Percentiles rank a stretch among this genome's conserved stretches.
These are phyloP conservation scores for Ochromonas danica DNA, from an alignment of 108 stramenopile genomes.

Conservation along the genomic window DNA sequence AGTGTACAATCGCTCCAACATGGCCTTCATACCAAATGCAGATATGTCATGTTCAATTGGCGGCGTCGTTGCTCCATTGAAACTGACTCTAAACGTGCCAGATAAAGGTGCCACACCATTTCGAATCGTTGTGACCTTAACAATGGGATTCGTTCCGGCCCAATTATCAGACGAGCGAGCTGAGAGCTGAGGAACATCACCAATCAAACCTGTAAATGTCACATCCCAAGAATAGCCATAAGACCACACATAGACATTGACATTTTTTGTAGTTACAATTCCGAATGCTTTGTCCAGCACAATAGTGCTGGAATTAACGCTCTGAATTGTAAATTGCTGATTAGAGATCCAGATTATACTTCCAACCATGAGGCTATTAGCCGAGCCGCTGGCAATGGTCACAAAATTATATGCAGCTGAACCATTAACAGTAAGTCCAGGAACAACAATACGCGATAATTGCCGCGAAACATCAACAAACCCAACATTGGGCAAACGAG, in stretches of 20 bases:
- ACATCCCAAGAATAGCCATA: conserved; percentile 74
- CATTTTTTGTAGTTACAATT: conserved; percentile 48
- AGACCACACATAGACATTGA: conserved; percentile 65
- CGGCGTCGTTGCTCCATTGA: conserved; percentile 59
- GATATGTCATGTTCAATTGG: conserved; percentile 65
- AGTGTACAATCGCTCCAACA: conserved; percentile 62
- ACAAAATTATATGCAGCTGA: neutral
- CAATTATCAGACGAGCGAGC: conserved; percentile 65
- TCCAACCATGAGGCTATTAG: neutral
- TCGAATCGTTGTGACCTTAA: conserved; percentile 54
- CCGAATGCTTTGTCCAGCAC: conserved; percentile 30
- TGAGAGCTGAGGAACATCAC: conserved; percentile 63
- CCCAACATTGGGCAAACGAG: conserved; percentile 64
- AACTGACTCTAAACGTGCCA: conserved; percentile 68
- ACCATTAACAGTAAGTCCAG: conserved; percentile 45
- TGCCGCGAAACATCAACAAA: conserved; percentile 67
- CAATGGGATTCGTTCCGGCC: conserved; percentile 69
- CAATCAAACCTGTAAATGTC: conserved; percentile 68
- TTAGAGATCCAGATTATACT: conserved; percentile 28
- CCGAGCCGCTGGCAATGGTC: neutral
- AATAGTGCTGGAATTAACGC: neutral
- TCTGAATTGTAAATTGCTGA: neutral
- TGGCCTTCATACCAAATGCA: conserved; percentile 60
- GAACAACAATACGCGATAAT: conserved; percentile 57
- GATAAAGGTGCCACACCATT: conserved; percentile 67